A percentile compares a stretch with the other conserved stretches of the same genome.
Conservation (phyloP, 2,329 filamentous ascomycete species). For the Dactylellina leptospora region DNA sequence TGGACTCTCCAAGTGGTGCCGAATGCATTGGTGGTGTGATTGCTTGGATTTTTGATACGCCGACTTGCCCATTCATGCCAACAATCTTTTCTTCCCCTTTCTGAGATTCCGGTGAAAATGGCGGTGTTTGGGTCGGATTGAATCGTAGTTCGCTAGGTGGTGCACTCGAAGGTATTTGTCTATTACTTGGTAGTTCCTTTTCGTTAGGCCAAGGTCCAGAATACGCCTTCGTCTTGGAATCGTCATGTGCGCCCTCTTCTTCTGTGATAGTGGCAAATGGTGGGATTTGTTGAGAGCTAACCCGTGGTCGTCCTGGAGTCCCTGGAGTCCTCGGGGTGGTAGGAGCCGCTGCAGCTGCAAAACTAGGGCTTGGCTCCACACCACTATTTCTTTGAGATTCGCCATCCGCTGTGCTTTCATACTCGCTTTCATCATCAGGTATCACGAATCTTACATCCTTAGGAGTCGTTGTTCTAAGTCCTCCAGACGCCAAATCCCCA, state of each 20-base stretch:
- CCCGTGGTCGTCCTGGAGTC: conserved; percentile 36
- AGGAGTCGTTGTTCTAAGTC: conserved; percentile 46
- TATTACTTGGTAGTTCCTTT: conserved; percentile 29
- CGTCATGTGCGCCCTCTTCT: conserved; percentile 29
- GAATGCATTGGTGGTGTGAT: conserved; percentile 50
- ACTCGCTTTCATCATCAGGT: conserved; percentile 52
- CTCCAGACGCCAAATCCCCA: conserved; percentile 51
- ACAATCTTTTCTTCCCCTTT: conserved; percentile 31
- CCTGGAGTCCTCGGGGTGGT: conserved; percentile 44
- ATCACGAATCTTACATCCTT: conserved; percentile 53
- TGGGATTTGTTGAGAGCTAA: conserved; percentile 49
- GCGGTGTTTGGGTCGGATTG: conserved; percentile 31
- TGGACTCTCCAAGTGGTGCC: conserved; percentile 43
- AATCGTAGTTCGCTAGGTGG: conserved; percentile 32
- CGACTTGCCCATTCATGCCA: conserved; percentile 17
- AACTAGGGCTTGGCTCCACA: conserved; percentile 45
- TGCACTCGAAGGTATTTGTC: conserved; percentile 22
- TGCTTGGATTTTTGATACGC: conserved; percentile 19
- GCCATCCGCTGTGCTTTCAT: conserved; percentile 51
- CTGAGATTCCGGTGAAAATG: conserved; percentile 51
- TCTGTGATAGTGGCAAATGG: conserved; percentile 43
- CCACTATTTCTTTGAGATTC: conserved; percentile 49
- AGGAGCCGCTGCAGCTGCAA: conserved; percentile 32
- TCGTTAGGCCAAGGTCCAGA: conserved; percentile 22
- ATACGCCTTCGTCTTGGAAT: conserved; percentile 7